Conservation (phyloP, 495 filamentous ascomycete species). For the Amorphotheca resinae region DNA sequence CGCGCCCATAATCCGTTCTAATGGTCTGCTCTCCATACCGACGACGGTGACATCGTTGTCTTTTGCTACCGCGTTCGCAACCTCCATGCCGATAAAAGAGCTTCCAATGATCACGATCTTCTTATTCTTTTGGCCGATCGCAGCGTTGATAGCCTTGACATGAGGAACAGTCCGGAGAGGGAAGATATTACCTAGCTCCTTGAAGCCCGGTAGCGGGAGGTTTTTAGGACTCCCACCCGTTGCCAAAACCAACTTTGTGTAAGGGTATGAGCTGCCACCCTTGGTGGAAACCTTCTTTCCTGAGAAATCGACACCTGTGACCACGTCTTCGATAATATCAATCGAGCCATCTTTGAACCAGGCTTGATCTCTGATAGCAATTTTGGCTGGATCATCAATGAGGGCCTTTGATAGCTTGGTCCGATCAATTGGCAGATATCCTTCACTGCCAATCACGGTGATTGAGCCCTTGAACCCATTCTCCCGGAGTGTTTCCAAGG, state of each 20-base stretch:
- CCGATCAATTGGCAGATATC: constrained; percentile 76
- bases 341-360: constrained; percentile 72
- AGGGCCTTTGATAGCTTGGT: constrained; percentile 94
- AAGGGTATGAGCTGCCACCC: constrained; percentile 54
- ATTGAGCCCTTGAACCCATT: constrained; percentile 71
- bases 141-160: constrained; percentile 58
- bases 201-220: constrained; percentile 78
- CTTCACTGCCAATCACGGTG: constrained; percentile 75
- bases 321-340: constrained; percentile 61
- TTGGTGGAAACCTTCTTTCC: constrained; percentile 59
- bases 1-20: constrained; percentile 79
- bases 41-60: constrained; percentile 76
- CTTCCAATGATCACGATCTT: constrained; percentile 86
- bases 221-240: constrained; percentile 69
- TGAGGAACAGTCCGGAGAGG: constrained; percentile 63
- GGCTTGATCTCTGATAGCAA: constrained; percentile 56
- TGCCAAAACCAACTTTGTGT: constrained; percentile 81
- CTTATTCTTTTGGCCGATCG: constrained; percentile 74
- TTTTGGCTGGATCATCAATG: constrained; percentile 66
- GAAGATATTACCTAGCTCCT: constrained; percentile 78
- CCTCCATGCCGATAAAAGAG: constrained; percentile 94
- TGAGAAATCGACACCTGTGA: constrained; percentile 63
- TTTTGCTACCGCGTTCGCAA: constrained; percentile 63
- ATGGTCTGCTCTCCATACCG: constrained; percentile 79
- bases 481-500: constrained; percentile 68